These are phyloP conservation scores for Endocalyx cinctus DNA, from an alignment of 2,329 filamentous ascomycete genomes.

Conservation along the genomic window DNA sequence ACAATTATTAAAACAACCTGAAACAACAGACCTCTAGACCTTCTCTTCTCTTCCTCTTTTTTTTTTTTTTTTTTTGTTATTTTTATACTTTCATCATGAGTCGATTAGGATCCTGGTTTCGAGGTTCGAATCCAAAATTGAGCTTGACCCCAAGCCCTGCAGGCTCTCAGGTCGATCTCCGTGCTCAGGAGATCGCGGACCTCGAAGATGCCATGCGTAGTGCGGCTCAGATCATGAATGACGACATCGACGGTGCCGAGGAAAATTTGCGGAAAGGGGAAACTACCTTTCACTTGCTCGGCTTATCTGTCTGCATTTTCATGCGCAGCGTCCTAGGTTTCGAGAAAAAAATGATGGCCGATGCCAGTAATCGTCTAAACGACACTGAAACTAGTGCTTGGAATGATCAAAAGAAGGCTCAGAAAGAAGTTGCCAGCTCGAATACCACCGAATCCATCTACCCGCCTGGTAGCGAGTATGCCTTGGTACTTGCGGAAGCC, in stretches of 20 bases:
- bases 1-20: too few species aligned
- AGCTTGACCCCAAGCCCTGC: slow-evolving; percentile 28
- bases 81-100: slow-evolving; percentile 35
- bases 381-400: slow-evolving; percentile 74
- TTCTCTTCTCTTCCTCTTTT: too few species aligned
- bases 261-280: slow-evolving; percentile 63
- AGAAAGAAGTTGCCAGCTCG: slow-evolving; percentile 48
- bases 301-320: slow-evolving; percentile 76
- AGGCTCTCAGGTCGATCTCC: slow-evolving; percentile 26
- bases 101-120: slow-evolving; percentile 48
- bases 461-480: slow-evolving; percentile 79
- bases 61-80: too few species aligned
- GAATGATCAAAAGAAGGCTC: slow-evolving; percentile 70
- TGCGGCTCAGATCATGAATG: slow-evolving; percentile 73
- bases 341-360: slow-evolving; percentile 84
- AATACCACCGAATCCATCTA: slow-evolving; percentile 51
- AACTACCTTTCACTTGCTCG: slow-evolving; percentile 86
- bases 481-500: slow-evolving; percentile 76
- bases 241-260: slow-evolving; percentile 84
- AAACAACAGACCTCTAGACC: too few species aligned
- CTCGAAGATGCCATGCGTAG: slow-evolving; percentile 60
- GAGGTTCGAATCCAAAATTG: slow-evolving; percentile 33
- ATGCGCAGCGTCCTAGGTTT: slow-evolving; percentile 84
- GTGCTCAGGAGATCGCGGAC: slow-evolving; percentile 45
- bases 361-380: slow-evolving; percentile 67